Evolutionary conservation across 176 grass and related monocot species (phyloP), one percentile per base, ranked within the genome.

Genomic region (Bothriochloa decipiens): DNA sequence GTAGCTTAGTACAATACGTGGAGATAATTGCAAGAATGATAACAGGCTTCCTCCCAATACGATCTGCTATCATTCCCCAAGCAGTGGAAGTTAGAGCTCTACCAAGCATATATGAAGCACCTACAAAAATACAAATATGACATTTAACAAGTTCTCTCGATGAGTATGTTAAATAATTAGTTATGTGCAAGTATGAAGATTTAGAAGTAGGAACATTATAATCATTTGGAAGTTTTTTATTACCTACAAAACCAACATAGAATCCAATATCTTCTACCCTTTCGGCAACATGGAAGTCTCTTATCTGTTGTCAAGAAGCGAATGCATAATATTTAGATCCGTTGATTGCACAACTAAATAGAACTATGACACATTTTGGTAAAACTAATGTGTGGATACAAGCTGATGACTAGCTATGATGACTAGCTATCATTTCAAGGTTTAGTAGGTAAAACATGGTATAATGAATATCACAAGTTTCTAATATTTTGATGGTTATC

Each of bases 21-120:
- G 50, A 65, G 18, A 90, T 26, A 76, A 88, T 27, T 57, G 81
- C 39, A 18, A 91, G 37, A 8, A 89, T 11, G 50, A 93, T 91
- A 33, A 97, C 75, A 3, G 93, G 90, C 32, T 92, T 93, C 60
- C 91, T 88, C 50, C 91, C 91, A 40, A 86, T 72, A 2, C 79
- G 85, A 68, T 93, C 91, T 20, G 91, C 88, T 47, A 88, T 18
- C 22, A 93, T 76, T 28, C 91, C 91, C 91, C 91, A 93, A 57
- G 65, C 13, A 16, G 65, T 81, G 6, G 91, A 93, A 63, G 91
- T 90, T 33, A 90, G 74, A 68, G 82, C 68, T 90, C 88, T 88
- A 75, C 91, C 94, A 60, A 97, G 6, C 94, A 97, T 97, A 50
- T 91, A 93, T 4, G 91, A 82, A 87, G 94, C 84, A 49, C 94